Base-by-base conservation (phyloP, 176 grass and related monocot genomes). In the Lolium multiflorum region DNA sequence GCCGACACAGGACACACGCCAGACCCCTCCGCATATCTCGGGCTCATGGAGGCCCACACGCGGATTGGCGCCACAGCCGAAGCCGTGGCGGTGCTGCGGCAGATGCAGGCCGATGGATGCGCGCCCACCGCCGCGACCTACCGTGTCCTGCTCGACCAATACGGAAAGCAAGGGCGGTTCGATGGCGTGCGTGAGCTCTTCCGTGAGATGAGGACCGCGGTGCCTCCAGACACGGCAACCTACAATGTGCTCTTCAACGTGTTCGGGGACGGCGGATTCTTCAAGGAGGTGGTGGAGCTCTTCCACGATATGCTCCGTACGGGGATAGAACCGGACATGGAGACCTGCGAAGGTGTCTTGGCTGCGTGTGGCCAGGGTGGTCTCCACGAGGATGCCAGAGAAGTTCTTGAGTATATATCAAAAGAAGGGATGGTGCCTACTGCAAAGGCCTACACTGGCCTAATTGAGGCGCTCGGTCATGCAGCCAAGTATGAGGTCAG, bases 231-330 rank as follows among this genome's bases (percentile, higher is more conserved):
- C 67, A 93, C 92, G 21, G 90, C 90, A 37, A 98, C 96, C 2
- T 98, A 98, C 81, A 98, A 98, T 78, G 94, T 98, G 57, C 89
- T 98, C 63, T 87, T 98, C 65, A 83, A 66, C 67, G 93, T 95
- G 11, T 95, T 94, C 18, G 93, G 91, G 6, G 93, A 98, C 49
- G 96, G 96, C 11, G 96, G 96, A 1, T 98, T 95, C 87, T 98
- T 98, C 89, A 91, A 92, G 86, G 96, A 98, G 82, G 96, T 96
- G 15, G 86, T 98, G 74, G 94, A 91, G 11, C 89, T 98, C 78
- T 98, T 98, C 58, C 86, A 79, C 22, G 93, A 96, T 70, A 91
- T 98, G 96, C 58, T 94, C 84, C 82, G 85, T 4, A 86, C 90
- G 14, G 91, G 90, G 17, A 87, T 96, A 69, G 91, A 89, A 76